Evolutionary conservation across 2,329 filamentous ascomycete species (phyloP).

Genomic region (Penicillium sp.): DNA sequence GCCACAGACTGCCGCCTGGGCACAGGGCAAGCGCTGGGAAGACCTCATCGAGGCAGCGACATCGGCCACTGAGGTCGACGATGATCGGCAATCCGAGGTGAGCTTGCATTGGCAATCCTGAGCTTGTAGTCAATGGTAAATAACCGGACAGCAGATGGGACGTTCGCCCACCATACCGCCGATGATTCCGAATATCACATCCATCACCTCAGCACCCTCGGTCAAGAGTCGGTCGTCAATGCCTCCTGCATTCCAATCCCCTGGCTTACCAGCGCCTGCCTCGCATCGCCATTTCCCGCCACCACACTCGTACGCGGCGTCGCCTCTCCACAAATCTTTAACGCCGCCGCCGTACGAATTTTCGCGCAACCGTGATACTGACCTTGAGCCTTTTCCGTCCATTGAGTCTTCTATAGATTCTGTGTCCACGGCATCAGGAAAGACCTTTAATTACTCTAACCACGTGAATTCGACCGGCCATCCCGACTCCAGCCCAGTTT

Average conservation of each 20-base stretch:
- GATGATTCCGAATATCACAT: constrained; percentile 44
- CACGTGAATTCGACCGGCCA: constrained; percentile 71
- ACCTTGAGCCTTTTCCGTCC: constrained; percentile 81
- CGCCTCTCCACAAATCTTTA: constrained; percentile 85
- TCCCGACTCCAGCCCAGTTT: constrained; percentile 65
- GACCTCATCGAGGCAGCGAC: constrained; percentile 94
- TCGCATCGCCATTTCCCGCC: constrained; percentile 52
- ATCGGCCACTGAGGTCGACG: constrained; percentile 87
- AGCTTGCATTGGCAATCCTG: constrained; percentile 50
- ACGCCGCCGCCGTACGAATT: constrained; percentile 77
- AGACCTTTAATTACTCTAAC: constrained; percentile 70
- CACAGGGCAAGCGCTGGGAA: constrained; percentile 89
- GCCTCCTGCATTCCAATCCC: constrained; percentile 62
- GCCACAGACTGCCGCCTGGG: constrained; percentile 72
- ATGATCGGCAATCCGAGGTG: constrained; percentile 79
- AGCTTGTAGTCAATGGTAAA: not conserved
- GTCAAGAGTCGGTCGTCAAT: constrained; percentile 64
- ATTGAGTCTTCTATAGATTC: constrained; percentile 78
- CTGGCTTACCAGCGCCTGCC: constrained; percentile 44
- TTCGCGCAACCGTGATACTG: constrained; percentile 54
- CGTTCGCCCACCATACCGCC: constrained; percentile 47
- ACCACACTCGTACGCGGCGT: constrained; percentile 72
- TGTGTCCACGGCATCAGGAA: constrained; percentile 56
- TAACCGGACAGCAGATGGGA: constrained; percentile 35
- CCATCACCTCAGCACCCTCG: constrained; percentile 42